Base-by-base conservation (phyloP, 2,329 filamentous ascomycete genomes). In the Thelonectria blattea region DNA sequence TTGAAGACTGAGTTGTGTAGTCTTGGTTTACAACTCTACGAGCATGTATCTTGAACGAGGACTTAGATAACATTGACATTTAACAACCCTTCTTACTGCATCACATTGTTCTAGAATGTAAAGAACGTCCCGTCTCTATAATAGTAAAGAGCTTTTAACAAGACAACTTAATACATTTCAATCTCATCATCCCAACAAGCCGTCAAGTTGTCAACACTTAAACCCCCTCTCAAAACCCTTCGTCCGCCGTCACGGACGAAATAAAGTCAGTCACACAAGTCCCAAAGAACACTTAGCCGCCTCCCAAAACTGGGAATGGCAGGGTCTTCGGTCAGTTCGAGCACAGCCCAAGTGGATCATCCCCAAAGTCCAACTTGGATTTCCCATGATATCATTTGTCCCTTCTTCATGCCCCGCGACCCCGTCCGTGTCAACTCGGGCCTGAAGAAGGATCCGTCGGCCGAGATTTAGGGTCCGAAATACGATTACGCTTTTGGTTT, bases 401-500 rank as follows among this genome's bases (percentile, higher is more conserved):
- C 15, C 10, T 3, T 10, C 9, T 20, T 45, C 9, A 45, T 45
- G n/a, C n/a, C 6, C 43, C 10, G 10, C 14, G 14, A 20, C 42
- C 41, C 34, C n/a, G 52, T 15, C 9, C 14, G 34, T 37, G 34
- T 37, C 47, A 24, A 42, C 52, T 56, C 58, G 58, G 58, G 45
- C 22, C 43, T 45, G n/a, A 56, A 41, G 20, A 49, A 32, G 48
- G 53, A 41, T 51, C 58, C 58, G 58, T 47, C 52, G 52, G 42
- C 58, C 58, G 58, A 60, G 48, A 46, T 2, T 42, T 47, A 41
- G 18, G 30, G 5, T 27, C 58, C 58, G 58, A 52, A 39, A 48
- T 20, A 56, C 43, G 42, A 45, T 56, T 49, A 48, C 42, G 52
- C 11, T 37, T 24, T 8, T 24, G 1, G 49, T 30, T 30, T 20